These are phyloP conservation scores for Lactarius akahatsu DNA, from an alignment of 768 basidiomycete genomes.

Conservation along the genomic window DNA sequence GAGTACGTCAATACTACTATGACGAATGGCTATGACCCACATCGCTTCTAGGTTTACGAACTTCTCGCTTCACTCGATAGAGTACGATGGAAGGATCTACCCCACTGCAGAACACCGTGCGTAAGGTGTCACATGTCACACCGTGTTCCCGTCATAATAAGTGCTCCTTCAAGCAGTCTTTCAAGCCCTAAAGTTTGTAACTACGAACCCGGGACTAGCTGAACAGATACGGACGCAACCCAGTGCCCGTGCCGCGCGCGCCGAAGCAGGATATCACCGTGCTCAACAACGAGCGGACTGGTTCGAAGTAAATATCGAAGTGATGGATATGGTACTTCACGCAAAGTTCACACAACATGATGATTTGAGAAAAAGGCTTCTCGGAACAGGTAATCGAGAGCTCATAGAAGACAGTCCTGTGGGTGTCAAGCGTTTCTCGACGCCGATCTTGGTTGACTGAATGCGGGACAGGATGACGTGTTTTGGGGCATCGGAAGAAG, in stretches of 20 bases:
- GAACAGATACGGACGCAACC: slow-evolving; percentile 25
- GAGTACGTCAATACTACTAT: slow-evolving; percentile 6
- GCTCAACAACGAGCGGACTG: slow-evolving; percentile 25
- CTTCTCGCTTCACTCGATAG: slow-evolving; percentile 24
- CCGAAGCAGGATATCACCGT: slow-evolving; percentile 22
- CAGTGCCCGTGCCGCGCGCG: slow-evolving; percentile 22
- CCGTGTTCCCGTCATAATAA: not conserved
- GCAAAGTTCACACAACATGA: slow-evolving; percentile 45
- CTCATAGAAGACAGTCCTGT: slow-evolving; percentile 41
- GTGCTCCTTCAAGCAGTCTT: slow-evolving; percentile 12
- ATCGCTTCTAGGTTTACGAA: slow-evolving; percentile 23
- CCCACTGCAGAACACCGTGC: slow-evolving; percentile 28
- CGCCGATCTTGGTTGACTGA: slow-evolving; percentile 29
- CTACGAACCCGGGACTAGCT: slow-evolving; percentile 10
- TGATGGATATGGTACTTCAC: slow-evolving; percentile 44
- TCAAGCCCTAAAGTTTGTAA: slow-evolving; percentile 28
- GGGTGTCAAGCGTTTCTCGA: slow-evolving; percentile 25
- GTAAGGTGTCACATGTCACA: not conserved
- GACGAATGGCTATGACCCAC: not conserved
- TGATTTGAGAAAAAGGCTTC: slow-evolving; percentile 38
- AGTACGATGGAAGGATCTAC: slow-evolving; percentile 19
- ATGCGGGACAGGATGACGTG: slow-evolving; percentile 35
- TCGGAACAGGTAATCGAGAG: slow-evolving; percentile 40
- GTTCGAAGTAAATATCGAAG: slow-evolving; percentile 26
- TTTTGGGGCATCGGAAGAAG: slow-evolving; percentile 46